phyloP scores from a whole-genome alignment of 192 early-diverging fungal genomes.

The Anaeromyces robustus region DNA sequence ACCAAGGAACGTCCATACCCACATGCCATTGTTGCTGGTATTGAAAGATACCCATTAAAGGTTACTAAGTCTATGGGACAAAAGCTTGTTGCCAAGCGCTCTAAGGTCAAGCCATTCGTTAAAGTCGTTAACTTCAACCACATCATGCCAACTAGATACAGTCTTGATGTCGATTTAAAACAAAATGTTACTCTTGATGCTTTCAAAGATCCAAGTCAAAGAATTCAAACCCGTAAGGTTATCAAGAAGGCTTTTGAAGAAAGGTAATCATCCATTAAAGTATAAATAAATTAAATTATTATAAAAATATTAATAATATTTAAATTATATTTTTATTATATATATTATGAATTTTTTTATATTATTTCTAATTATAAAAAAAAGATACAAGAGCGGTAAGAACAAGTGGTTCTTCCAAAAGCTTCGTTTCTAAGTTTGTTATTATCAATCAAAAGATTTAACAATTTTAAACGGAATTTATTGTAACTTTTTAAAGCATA shows the following conservation, averaged over 20 bases:
- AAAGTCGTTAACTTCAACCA: constrained; percentile 99
- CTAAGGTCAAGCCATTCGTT: constrained; percentile 97
- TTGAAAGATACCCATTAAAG: constrained; percentile 94
- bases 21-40: constrained; percentile 95
- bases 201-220: constrained; percentile 91
- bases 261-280: too few relatives aligned
- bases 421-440: constrained; percentile 70
- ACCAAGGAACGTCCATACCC: constrained; percentile 92
- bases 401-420: constrained; percentile 99
- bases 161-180: constrained; percentile 93
- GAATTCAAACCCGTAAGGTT: constrained; percentile 75
- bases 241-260: constrained; percentile 95
- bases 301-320: not conserved
- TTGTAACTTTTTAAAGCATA: not conserved
- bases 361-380: too few relatives aligned
- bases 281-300: not conserved
- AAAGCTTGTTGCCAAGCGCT: constrained; percentile 91
- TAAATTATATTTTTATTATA: not conserved
- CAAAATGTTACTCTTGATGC: constrained; percentile 64
- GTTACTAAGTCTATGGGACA: constrained; percentile 89
- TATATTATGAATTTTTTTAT: too few relatives aligned
- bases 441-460: not conserved
- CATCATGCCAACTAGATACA: constrained; percentile 99
- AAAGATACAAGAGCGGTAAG: constrained; percentile 90
- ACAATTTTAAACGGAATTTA: not conserved